Base-by-base conservation (phyloP, 192 early-diverging fungal species). In the Linnemannia schmuckeri region DNA sequence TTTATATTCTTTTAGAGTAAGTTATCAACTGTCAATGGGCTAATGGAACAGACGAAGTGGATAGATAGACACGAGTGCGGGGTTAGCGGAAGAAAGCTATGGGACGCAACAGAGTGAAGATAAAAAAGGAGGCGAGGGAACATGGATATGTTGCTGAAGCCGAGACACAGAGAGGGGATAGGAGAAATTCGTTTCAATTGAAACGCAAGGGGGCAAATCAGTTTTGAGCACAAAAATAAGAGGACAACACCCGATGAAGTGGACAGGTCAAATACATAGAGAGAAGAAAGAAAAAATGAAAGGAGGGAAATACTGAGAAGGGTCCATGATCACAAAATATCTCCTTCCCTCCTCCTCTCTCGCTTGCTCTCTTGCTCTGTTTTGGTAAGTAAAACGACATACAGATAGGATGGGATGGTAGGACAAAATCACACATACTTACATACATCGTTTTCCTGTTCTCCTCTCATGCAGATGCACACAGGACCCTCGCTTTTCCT, bases 131-230 rank as follows among this genome's bases (percentile, higher is more conserved):
- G 47, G 47, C 0, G 15, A 12, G 47, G 13, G 47, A 49, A 0
- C 9, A 17, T 12, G 47, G 47, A 0, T 17, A n/a, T 27, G 27
- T 35, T 30, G 66, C 66, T 27, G 33, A 68, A 27, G 7, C 4
- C 8, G n/a, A 12, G 22, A 20, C 18, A 70, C 4, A 13, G 18
- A 70, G 70, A 33, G 37, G 3, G 70, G 33, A 42, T 33, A 70
- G 70, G 38, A 37, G 41, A 71, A 71, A 42, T 71, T 42, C 69
- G 41, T 71, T 71, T 66, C 61, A 30, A 66, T 66, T 33, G 30
- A 66, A 61, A 66, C 30, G 61, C 61, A 66, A 66, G 61, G 70
- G 24, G 70, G 42, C 20, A 22, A 71, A 12, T 38, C 37, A 37
- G 22, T 22, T 71, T 38, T 41, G 10, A 37, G 18, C 15, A 18